Evolutionary conservation across 202 grass and related monocot species (phyloP).

Genomic region (Carex arenaria): DNA sequence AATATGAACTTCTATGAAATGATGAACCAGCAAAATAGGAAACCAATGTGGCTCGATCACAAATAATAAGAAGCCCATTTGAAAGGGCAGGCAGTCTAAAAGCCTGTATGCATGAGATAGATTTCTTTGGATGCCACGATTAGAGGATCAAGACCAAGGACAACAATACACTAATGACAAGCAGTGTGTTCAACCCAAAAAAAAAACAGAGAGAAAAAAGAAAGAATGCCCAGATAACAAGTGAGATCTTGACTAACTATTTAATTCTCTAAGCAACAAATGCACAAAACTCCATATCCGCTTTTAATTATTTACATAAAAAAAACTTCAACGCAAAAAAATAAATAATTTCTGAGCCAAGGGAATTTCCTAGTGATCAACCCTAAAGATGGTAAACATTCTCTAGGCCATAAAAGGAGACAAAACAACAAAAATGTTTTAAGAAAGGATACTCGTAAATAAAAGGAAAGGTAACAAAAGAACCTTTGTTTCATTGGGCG

Average conservation of each 20-base stretch:
- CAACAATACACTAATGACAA: not conserved
- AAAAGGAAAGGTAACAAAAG: not conserved
- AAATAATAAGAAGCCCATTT: not conserved
- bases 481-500: slow-evolving; percentile 97
- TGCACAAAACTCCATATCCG: not conserved
- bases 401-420: not conserved
- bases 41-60: not conserved
- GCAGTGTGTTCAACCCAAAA: not conserved
- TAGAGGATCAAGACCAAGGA: not conserved
- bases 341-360: not conserved
- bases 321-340: not conserved
- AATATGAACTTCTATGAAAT: slow-evolving; percentile 3
- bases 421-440: not conserved
- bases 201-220: not conserved
- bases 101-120: not conserved
- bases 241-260: not conserved
- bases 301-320: not conserved
- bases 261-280: not conserved
- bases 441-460: not conserved
- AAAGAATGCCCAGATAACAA: not conserved
- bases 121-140: not conserved
- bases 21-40: not conserved
- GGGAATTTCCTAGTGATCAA: not conserved
- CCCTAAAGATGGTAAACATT: not conserved
- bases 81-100: not conserved